Base-by-base conservation (phyloP, 768 basidiomycete species). In the Leucocoprinus birnbaumii region DNA sequence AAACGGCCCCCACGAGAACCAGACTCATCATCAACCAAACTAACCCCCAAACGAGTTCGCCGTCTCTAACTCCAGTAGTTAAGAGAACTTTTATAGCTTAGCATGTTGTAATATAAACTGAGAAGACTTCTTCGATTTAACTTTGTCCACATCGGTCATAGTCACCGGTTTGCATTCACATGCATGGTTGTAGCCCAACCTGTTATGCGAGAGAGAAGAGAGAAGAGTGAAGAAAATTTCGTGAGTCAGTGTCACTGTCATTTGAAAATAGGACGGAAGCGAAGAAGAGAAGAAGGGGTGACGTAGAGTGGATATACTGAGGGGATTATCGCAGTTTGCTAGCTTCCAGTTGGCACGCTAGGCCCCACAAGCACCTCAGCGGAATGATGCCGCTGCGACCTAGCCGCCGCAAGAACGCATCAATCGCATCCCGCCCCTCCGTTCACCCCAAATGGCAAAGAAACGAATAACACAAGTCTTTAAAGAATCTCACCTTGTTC, bases 101-200 rank as follows among this genome's bases (percentile, higher is more conserved):
- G 80, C 80, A 57, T 75, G 69, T 34, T 72, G 68, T 41, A 82
- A 63, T 45, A 82, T 68, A 62, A 73, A 80, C 14, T 66, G 58
- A 14, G 87, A 89, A 31, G 74, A 73, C 40, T 80, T 74, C 71
- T 75, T 83, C 31, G 89, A 84, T 71, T 87, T 91, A 59, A 89
- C 89, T 70, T 85, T 90, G 63, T 88, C 76, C 2, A 93, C 76
- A 57, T 93, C 89, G 0, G 68, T 71, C 62, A 74, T 71, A 3
- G 86, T 85, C 26, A 91, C 68, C 0, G 80, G 75, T 13, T 79
- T 79, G 61, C 81, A 86, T 64, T 87, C 83, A 58, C 79, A 76
- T 2, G 80, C 91, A 59, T 92, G 89, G 62, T 92, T 89, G 65
- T 93, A 93, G 9, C 91, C 91, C 47, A 94, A 62, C 54, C 91